Base-by-base conservation (phyloP, 495 filamentous ascomycete species). In the Neohortaea acidophila region DNA sequence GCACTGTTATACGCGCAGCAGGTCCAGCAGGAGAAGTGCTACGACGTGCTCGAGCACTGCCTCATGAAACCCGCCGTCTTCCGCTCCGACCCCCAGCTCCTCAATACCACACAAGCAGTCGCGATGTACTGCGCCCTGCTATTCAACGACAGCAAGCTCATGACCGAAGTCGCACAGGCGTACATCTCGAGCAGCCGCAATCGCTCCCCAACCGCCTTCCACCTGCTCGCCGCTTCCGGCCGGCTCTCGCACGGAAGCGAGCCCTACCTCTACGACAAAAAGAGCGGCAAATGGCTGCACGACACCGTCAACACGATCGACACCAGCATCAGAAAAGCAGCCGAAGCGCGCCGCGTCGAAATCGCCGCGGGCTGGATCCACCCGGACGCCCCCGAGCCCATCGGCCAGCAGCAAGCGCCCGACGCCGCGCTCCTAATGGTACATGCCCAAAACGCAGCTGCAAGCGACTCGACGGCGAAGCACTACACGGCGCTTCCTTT, bases 401-500 rank as follows among this genome's bases (percentile, higher is more conserved):
- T 55, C 2, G 46, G 50, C 14, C 49, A n/a, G 51, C 9, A 27
- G 17, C 48, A 62, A 11, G 65, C 70, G 28, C 60, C 79, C 36
- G 81, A 86, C 54, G 66, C 85, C 21, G 75, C 74, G 11, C 64
- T 96, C 11, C 67, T 96, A 1, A 78, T 82, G 54, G 66, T 92
- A 10, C 94, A 93, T 54, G 89, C 82, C 1, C 77, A 94, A 52
- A 84, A 93, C 25, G 63, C 94, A n/a, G n/a, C n/a, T n/a, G 80
- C 50, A 69, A 72, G 6, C 77, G 78, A 6, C 3, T 2, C 12
- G 23, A 38, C 27, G 80, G 73, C 41, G 81, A 76, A 44, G 89
- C 89, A 60, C 66, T n/a, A 71, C 2, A 78, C 78, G 28, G 82
- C 91, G 1, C 61, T 97, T 17, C 87, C 86, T 41, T 96, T 94